Evolutionary conservation across 768 basidiomycete species (phyloP), one percentile per base, ranked within the genome.

Genomic region (Candolleomyces eurysporus): DNA sequence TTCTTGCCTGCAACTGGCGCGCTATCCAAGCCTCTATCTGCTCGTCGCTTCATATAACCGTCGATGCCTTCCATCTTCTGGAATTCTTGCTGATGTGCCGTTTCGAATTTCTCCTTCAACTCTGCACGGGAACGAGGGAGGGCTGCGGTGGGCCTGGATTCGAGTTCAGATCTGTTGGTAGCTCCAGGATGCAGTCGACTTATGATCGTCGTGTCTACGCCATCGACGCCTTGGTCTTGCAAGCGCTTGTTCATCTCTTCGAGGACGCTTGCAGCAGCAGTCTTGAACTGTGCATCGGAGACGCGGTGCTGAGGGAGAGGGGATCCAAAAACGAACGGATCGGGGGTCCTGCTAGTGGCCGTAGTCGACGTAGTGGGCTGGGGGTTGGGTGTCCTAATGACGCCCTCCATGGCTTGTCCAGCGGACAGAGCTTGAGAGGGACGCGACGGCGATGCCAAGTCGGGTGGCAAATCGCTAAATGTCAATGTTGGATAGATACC

Each of bases 211-310:
- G 75, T 66, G 19, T 74, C 77, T 36, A 89, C 75, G 22, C 75
- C 75, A 36, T 82, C 76, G 7, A 85, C 80, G 1, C 87, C 88
- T 6, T 83, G 82, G 8, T 78, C 79, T 3, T 78, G 80, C 10
- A 93, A 79, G 2, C 90, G 84, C 55, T 80, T 78, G 69, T 93
- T 92, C 89, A 94, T 91, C 72, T 94, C 92, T 54, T 87, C 88
- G 32, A 94, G 76, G 31, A 94, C 86, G 21, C 82, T 81, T n/a
- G 84, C 79, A 0, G 90, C 88, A 0, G 88, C 87, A 2, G 77
- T 71, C 56, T 79, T 81, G 74, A 94, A 93, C 55, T 88, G 82
- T n/a, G 75, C 73, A 64, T 90, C 86, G 36, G 87, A 85, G 48
- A 83, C 79, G 50, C 76, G 79, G 66, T 90, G 79, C 61, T 83